Percentiles rank a stretch among this genome's conserved stretches.
Conservation (phyloP, 495 filamentous ascomycete genomes). For the Penicillium angulare region DNA sequence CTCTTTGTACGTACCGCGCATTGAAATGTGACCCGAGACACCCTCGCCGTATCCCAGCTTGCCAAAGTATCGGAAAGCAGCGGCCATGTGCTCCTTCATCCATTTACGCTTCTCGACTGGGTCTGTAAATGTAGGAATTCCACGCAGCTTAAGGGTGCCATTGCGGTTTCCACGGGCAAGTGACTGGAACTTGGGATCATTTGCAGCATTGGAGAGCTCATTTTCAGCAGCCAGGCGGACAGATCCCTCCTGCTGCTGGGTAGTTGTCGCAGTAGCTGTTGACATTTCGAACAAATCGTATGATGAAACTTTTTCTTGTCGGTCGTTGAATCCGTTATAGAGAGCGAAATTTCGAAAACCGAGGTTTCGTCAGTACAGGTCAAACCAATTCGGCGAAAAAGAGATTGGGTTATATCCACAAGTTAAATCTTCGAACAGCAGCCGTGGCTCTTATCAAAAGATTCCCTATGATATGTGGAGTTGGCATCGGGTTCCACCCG, state of each 20-base stretch:
- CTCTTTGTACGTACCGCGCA: conserved; percentile 33
- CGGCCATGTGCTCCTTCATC: conserved; percentile 70
- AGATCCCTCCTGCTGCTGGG: conserved; percentile 14
- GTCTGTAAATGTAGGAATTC: conserved; percentile 58
- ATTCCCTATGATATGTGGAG: conserved; percentile 19
- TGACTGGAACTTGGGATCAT: conserved; percentile 36
- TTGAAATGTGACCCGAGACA: conserved; percentile 62
- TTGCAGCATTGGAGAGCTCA: conserved; percentile 23
- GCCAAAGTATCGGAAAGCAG: conserved; percentile 70
- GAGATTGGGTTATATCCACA: background rate
- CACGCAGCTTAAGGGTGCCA: conserved; percentile 47
- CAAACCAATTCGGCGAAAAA: background rate
- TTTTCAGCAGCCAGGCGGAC: conserved; percentile 22
- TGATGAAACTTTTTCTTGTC: too few species aligned
- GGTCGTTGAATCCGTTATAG: too few species aligned
- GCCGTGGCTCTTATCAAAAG: background rate
- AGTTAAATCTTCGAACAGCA: too few species aligned
- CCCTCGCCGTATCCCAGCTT: conserved; percentile 70
- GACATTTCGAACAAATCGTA: conserved; percentile 14
- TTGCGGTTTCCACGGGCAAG: conserved; percentile 38
- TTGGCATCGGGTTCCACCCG: background rate
- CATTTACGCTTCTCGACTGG: conserved; percentile 61
- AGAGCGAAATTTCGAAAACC: too few species aligned
- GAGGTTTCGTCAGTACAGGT: background rate
- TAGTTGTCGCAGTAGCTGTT: conserved; percentile 17